Percentiles rank a stretch among this genome's conserved stretches.
Evolutionary conservation across 2,329 filamentous ascomycete species (phyloP).

Genomic region (Aspergillus persii): DNA sequence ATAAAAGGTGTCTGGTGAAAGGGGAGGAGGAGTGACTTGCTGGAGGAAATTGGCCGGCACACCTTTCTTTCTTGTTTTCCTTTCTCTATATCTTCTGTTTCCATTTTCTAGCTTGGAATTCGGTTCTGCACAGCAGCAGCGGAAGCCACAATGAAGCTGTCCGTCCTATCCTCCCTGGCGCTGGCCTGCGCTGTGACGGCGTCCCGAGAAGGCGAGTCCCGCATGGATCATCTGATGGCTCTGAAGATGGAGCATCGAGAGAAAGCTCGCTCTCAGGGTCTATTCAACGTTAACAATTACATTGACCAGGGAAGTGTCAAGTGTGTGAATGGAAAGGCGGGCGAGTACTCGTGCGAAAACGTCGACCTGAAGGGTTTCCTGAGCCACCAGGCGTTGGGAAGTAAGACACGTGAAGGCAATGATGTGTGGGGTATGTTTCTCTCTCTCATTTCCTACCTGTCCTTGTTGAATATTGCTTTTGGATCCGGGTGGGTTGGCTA

Average conservation of each 20-base stretch:
- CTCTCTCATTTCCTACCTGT: not conserved
- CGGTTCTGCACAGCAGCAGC: not conserved
- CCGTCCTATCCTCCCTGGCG: slow-evolving; percentile 11
- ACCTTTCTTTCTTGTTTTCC: not conserved
- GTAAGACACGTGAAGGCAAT: slow-evolving; percentile 18
- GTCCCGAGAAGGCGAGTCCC: slow-evolving; percentile 5
- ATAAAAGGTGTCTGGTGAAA: not conserved
- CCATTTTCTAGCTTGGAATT: not conserved
- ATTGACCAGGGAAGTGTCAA: slow-evolving; percentile 4
- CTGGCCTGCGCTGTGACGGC: slow-evolving; percentile 9
- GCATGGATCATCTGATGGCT: slow-evolving; percentile 18
- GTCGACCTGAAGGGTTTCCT: slow-evolving; percentile 16
- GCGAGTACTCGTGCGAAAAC: slow-evolving; percentile 18
- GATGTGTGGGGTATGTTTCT: slow-evolving; percentile 17
- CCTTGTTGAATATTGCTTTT: too few species aligned
- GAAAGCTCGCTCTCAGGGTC: slow-evolving; percentile 10
- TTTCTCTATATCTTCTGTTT: not conserved
- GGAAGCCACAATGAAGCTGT: slow-evolving; percentile 11
- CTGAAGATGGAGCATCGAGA: slow-evolving; percentile 14
- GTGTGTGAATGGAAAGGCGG: slow-evolving; percentile 16
- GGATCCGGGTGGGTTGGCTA: not conserved
- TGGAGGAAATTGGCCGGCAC: not conserved
- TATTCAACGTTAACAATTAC: slow-evolving; percentile 15
- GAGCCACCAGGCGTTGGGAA: slow-evolving; percentile 21
- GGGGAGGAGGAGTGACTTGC: not conserved